Percentiles rank a stretch among this genome's conserved stretches.
phyloP scores from a whole-genome alignment of 495 filamentous ascomycete genomes.

The Pyrenula aspistea region DNA sequence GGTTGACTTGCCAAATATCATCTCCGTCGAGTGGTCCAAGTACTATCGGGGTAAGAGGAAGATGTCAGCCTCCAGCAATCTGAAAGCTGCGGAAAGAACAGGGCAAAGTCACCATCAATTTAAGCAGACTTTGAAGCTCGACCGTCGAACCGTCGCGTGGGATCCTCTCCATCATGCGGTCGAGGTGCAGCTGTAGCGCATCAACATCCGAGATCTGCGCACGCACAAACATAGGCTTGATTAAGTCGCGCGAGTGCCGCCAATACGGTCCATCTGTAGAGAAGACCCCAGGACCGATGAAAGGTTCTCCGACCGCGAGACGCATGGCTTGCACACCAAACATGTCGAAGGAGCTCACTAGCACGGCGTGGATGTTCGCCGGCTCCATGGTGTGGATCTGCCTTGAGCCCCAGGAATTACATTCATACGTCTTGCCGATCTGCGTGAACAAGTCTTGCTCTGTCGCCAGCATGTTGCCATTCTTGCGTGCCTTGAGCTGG shows the following conservation, averaged over 20 bases:
- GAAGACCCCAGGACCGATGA: not conserved
- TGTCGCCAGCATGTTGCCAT: no score
- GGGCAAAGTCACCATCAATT: slow-evolving; percentile 14
- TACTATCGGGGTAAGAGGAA: slow-evolving; percentile 39
- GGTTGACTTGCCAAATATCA: slow-evolving; percentile 46
- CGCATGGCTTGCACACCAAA: not conserved
- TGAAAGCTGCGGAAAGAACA: not conserved
- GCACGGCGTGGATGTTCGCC: no score
- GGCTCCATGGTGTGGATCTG: no score
- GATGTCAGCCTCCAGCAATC: not conserved
- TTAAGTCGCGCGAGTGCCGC: not conserved
- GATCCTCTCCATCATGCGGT: slow-evolving; percentile 5
- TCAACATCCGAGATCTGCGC: not conserved
- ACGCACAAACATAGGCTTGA: not conserved
- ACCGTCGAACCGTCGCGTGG: slow-evolving; percentile 34
- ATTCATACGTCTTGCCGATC: no score
- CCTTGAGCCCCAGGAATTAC: no score
- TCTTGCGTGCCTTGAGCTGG: no score
- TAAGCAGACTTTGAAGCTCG: slow-evolving; percentile 49
- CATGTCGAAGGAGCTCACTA: no score
- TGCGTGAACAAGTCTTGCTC: no score
- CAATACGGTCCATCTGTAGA: not conserved
- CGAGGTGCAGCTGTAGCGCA: not conserved
- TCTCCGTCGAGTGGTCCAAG: slow-evolving; percentile 51
- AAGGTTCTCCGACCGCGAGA: not conserved